Percentiles rank a stretch among this genome's conserved stretches.
These are phyloP conservation scores for Polyplosphaeria fusca DNA, from an alignment of 495 filamentous ascomycete species.

Conservation along the genomic window DNA sequence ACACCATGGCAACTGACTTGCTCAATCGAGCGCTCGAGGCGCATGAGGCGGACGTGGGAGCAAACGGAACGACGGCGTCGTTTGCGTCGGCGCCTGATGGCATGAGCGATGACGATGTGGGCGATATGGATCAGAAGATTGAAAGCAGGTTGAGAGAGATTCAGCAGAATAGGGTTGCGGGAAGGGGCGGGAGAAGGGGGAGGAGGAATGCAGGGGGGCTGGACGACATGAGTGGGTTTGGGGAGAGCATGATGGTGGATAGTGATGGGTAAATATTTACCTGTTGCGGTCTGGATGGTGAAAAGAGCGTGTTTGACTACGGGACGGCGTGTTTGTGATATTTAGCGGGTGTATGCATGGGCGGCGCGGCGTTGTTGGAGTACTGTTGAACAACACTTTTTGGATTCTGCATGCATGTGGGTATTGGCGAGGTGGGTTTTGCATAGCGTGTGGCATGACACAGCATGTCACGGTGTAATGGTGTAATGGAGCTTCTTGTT, in stretches of 20 bases:
- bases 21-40: conserved; percentile 40
- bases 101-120: conserved; percentile 30
- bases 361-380: too few species aligned
- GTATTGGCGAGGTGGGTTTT: too few species aligned
- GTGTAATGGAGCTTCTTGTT: too few species aligned
- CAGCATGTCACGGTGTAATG: too few species aligned
- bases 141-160: conserved; percentile 24
- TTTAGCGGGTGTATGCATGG: too few species aligned
- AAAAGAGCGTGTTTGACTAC: too few species aligned
- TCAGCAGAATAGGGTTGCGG: conserved; percentile 16
- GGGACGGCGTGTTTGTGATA: too few species aligned
- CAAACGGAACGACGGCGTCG: not conserved
- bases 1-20: conserved; percentile 45
- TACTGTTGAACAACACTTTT: too few species aligned
- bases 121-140: conserved; percentile 34
- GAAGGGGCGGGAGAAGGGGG: conserved; percentile 20
- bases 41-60: conserved; percentile 27
- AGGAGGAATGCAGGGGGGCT: conserved; percentile 11
- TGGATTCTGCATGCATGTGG: too few species aligned
- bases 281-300: too few species aligned
- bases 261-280: not conserved
- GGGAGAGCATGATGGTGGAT: conserved; percentile 35
- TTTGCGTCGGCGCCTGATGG: conserved; percentile 5
- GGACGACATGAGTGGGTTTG: conserved; percentile 16
- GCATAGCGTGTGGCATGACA: too few species aligned